Base-by-base conservation (phyloP, 2,329 filamentous ascomycete species). In the Coleophoma eucalyptorum region DNA sequence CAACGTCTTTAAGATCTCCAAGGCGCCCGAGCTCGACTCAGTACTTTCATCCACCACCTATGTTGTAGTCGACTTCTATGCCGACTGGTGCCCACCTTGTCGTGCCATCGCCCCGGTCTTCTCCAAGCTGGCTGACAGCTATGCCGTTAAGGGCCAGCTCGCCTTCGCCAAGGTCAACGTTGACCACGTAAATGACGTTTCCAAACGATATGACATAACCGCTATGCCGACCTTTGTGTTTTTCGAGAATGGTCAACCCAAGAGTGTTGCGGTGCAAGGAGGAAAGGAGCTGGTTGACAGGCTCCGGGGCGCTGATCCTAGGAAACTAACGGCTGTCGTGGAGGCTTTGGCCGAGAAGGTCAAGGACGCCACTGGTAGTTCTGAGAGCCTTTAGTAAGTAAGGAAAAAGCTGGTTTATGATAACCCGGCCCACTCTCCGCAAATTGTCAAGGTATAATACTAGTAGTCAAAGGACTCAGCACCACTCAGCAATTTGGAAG, bases 31-130 rank as follows among this genome's bases (percentile, higher is more conserved):
- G 58, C 79, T 82, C 60, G 65, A 78, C 54, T 59, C 67, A 35
- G 76, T 83, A 55, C 62, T 81, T 60, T 58, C 67, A 15, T 65
- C 65, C 10, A 78, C 70, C 44, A 74, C 71, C 43, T 78, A 75
- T 67, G 77, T 82, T 55, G 72, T 75, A 53, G 67, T 79, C 56
- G 79, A 84, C 64, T 81, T 83, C 68, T 77, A 72, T 67, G 80
- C 80, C 52, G 69, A 75, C 61, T 84, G 81, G 81, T 84, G 80
- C 67, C 74, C 72, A 37, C 81, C 80, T 26, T 84, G 81, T 77
- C 80, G 79, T 67, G 69, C 70, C 58, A 83, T 84, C 62, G 76
- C 78, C 19, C 80, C 80, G 54, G 59, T 77, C 52, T 83, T 76
- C 72, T 62, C 60, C 52, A 69, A 74, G 61, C 72, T 81, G 48